Percentiles rank a stretch among this genome's conserved stretches.
These are phyloP conservation scores for Apocynum venetum DNA, from an alignment of 257 asterid genomes.

Conservation along the genomic window DNA sequence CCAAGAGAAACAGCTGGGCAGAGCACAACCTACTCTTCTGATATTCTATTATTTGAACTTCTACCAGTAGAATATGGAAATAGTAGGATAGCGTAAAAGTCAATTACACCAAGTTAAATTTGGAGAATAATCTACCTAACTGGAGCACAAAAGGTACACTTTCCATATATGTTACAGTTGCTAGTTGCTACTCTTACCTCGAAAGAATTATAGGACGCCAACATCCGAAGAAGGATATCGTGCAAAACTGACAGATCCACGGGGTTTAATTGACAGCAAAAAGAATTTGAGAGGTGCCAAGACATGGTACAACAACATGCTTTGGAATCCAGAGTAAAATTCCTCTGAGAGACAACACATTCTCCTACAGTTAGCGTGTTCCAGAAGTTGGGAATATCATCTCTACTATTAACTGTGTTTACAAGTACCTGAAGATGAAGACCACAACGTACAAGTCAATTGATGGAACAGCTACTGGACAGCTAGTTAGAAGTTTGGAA, in stretches of 20 bases:
- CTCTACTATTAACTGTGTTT: slow-evolving; percentile 4
- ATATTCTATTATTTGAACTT: neutral
- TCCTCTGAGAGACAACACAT: neutral
- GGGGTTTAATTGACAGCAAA: neutral
- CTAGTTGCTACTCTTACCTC: slow-evolving; percentile 1
- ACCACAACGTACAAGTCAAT: neutral
- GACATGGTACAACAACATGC: slow-evolving; percentile 7
- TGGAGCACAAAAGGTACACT: neutral
- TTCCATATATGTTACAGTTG: neutral
- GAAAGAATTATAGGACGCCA: neutral
- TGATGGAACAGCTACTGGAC: neutral
- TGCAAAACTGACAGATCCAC: neutral
- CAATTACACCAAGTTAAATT: neutral
- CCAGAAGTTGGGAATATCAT: neutral
- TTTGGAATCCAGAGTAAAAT: neutral
- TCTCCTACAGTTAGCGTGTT: slow-evolving; percentile 4
- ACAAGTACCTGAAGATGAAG: slow-evolving; percentile 2
- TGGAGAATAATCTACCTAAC: neutral
- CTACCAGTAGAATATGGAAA: neutral
- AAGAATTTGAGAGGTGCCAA: neutral
- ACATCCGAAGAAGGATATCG: neutral
- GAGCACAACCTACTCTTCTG: neutral
- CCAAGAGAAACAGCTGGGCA: too few relatives aligned
- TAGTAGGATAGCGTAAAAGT: neutral
- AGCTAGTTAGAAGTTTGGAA: neutral